Percentiles rank a stretch among this genome's conserved stretches.
These are phyloP conservation scores for Plasmodium ovale DNA, from an alignment of 169 alveolate species.

Conservation along the genomic window DNA sequence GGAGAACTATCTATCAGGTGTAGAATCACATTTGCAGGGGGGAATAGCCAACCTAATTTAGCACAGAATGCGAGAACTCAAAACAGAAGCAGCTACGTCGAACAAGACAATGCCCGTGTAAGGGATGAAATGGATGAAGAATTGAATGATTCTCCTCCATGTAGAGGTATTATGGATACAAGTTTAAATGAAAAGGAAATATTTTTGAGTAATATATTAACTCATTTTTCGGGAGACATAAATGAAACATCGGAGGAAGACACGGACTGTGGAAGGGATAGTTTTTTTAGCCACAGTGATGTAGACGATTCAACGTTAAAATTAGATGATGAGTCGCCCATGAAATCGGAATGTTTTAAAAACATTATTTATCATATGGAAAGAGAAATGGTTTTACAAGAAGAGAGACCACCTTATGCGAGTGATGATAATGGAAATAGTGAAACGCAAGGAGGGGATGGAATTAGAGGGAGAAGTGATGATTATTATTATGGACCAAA, in stretches of 20 bases:
- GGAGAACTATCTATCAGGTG: background rate
- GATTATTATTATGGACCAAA: background rate
- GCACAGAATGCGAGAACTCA: background rate
- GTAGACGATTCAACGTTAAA: slow-evolving; percentile 18
- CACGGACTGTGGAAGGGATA: slow-evolving; percentile 56
- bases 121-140: slow-evolving; percentile 12
- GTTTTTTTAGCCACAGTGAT: slow-evolving; percentile 73
- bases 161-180: background rate
- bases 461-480: background rate
- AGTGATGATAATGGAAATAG: background rate
- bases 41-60: background rate
- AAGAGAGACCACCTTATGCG: too few relatives aligned
- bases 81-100: slow-evolving; percentile 9
- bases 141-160: background rate
- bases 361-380: too few relatives aligned
- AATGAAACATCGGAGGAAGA: slow-evolving; percentile 58
- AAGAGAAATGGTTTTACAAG: too few relatives aligned
- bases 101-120: background rate
- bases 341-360: slow-evolving; percentile 5
- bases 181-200: background rate
- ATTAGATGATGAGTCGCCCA: slow-evolving; percentile 4
- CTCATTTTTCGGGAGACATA: slow-evolving; percentile 4
- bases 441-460: background rate
- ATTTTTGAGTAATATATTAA: slow-evolving; percentile 24
- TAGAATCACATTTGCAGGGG: slow-evolving; percentile 10